A percentile compares a stretch with the other conserved stretches of the same genome.
Evolutionary conservation across 257 asterid species (phyloP).

Genomic region (Nicotiana knightiana): DNA sequence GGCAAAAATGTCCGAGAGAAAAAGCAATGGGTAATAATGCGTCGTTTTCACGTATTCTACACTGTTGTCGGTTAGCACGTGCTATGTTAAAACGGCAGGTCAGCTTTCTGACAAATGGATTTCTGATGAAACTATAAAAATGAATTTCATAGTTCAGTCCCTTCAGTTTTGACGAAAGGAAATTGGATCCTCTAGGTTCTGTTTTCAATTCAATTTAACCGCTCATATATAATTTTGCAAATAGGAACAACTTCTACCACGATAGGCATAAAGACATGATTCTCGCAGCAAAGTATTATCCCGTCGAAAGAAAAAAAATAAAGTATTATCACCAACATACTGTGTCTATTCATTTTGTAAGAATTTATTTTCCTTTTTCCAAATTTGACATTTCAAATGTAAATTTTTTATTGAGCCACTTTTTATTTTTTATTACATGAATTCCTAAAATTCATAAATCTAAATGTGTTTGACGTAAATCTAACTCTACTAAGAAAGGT

Average conservation of each 20-base stretch:
- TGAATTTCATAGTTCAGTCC: background rate
- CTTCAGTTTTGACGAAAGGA: background rate
- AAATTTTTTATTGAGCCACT: background rate
- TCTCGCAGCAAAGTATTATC: too few species aligned
- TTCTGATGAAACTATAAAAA: background rate
- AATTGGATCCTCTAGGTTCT: background rate
- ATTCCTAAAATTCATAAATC: background rate
- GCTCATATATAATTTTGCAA: too few species aligned
- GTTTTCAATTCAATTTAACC: background rate
- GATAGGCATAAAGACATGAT: too few species aligned
- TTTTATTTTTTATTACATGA: background rate
- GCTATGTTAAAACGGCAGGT: conserved; percentile 1
- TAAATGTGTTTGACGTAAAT: background rate
- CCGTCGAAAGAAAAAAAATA: too few species aligned
- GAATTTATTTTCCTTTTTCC: background rate
- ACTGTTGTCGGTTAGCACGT: background rate
- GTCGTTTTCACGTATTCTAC: background rate
- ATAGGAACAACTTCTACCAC: too few species aligned
- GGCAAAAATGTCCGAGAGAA: background rate
- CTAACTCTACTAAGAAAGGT: background rate
- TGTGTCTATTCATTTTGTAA: background rate
- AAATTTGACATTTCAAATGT: background rate
- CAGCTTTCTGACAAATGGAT: background rate
- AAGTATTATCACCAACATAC: too few species aligned
- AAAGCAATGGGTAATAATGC: background rate